Base-by-base conservation (phyloP, 2,329 filamentous ascomycete genomes). In the Penicillium fuscoglaucum region DNA sequence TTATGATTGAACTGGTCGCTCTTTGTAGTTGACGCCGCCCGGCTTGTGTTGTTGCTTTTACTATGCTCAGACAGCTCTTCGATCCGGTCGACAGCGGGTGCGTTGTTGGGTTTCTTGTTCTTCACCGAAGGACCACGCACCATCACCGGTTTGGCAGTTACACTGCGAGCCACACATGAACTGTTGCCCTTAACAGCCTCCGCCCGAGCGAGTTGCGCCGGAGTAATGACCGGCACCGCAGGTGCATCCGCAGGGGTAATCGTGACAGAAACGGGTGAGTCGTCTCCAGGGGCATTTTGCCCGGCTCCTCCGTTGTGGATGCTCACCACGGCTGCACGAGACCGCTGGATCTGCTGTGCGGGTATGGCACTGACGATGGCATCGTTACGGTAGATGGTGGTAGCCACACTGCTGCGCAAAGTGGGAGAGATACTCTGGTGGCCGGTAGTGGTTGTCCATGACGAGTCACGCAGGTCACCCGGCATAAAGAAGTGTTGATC, bases 401-500 rank as follows among this genome's bases (percentile, higher is more conserved):
- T 96, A 4, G 92, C 93, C 63, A 98, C 90, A 70, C 90, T 93
- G 49, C 76, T 78, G 52, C 79, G 76, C 44, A 81, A 62, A 61
- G 78, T 82, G 19, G 78, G 79, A 4, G 78, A 72, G 53, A 82
- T 72, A 60, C 83, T 86, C 61, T 76, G 80, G 55, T 80, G 77
- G 15, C 74, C 76, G 52, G 79, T 82, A 1, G 90, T 84, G 61
- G 85, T 89, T 6, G 92, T 96, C 77, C 93, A 96, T 13, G 91
- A 93, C 7, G 92, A 96, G 76, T 96, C 91, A 64, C 93, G 89
- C 46, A 97, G 83, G 70, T 96, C 91, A 59, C 89, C 89, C 12
- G 93, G 93, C 67, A 96, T 89, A 75, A 97, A 97, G 82, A 96
- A 97, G 72, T 96, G 90, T 70, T 95, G 90, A 61, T 96, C 91